Conservation (phyloP, 106 monocot species). For the Acorus calamus region DNA sequence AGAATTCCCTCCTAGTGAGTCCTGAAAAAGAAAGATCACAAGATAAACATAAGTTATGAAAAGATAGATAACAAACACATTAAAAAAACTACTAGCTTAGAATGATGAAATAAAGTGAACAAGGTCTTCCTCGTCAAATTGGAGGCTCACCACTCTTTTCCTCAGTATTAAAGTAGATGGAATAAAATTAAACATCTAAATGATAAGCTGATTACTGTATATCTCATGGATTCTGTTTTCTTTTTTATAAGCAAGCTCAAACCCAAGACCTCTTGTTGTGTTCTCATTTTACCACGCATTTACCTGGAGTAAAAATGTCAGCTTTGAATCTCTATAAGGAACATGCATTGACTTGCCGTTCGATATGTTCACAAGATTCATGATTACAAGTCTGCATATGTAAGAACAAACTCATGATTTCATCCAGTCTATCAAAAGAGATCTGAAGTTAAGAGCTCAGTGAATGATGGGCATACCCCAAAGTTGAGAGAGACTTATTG, state of each 20-base stretch:
- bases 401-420: background rate
- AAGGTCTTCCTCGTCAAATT: too few relatives aligned
- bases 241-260: too few relatives aligned
- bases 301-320: conserved; percentile 99
- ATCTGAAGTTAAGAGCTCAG: conserved; percentile 4
- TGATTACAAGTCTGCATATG: conserved; percentile 81
- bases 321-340: conserved; percentile 94
- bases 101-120: too few relatives aligned
- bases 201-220: too few relatives aligned
- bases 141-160: too few relatives aligned
- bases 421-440: background rate
- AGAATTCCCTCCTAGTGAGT: conserved; percentile 93
- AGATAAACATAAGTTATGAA: conserved; percentile 2
- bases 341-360: conserved; percentile 74
- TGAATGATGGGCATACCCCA: conserved; percentile 51
- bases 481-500: conserved; percentile 93
- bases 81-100: background rate
- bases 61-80: conserved; percentile 1
- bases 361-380: conserved; percentile 74
- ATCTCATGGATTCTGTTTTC: too few relatives aligned
- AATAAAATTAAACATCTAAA: too few relatives aligned
- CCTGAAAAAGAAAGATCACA: conserved; percentile 36
- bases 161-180: too few relatives aligned
- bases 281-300: too few relatives aligned
- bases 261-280: too few relatives aligned